Conservation (phyloP, 2,329 filamentous ascomycete genomes). For the Emydomyces testavorans region DNA sequence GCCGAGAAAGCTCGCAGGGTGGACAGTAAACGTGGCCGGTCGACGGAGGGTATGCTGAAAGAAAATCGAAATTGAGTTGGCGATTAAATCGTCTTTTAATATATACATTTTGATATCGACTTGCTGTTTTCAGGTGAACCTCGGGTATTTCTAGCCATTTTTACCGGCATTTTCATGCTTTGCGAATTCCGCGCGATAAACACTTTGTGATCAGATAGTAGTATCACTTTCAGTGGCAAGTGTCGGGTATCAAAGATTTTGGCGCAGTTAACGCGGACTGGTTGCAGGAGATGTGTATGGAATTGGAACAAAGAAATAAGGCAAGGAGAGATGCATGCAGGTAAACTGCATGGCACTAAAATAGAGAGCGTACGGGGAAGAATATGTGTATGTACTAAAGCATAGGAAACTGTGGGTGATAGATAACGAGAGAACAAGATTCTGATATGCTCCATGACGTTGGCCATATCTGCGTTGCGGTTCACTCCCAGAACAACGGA, state of each 20-base stretch:
- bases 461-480: background rate
- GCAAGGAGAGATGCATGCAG: conserved; percentile 9
- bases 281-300: conserved; percentile 4
- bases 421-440: background rate
- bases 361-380: background rate
- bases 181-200: background rate
- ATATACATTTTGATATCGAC: conserved; percentile 7
- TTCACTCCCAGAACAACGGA: background rate
- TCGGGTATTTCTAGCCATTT: conserved; percentile 5
- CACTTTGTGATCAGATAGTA: background rate
- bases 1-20: background rate
- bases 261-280: conserved; percentile 3
- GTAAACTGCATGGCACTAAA: background rate
- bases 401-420: background rate
- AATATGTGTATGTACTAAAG: background rate
- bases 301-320: conserved; percentile 7
- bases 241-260: conserved; percentile 11
- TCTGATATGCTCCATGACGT: conserved; percentile 12
- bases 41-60: background rate
- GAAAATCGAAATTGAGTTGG: conserved; percentile 1
- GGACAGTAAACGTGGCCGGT: conserved; percentile 8
- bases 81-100: background rate
- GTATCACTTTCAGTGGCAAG: conserved; percentile 2
- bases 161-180: background rate
- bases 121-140: conserved; percentile 3